phyloP scores from a whole-genome alignment of 768 basidiomycete genomes.

The Amanita polypyramis region DNA sequence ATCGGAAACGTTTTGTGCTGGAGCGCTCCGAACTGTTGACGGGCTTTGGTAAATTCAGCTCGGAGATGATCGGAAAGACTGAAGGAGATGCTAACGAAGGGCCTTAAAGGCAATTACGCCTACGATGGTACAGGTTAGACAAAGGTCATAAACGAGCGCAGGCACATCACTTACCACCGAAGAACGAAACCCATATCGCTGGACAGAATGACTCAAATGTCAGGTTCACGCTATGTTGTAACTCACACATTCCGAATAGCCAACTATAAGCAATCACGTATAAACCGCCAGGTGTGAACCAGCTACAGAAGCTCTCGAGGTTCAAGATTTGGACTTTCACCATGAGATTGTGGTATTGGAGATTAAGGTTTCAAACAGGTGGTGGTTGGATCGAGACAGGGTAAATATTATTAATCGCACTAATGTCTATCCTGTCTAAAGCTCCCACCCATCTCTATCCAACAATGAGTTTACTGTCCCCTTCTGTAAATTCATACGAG shows the following conservation, averaged over 20 bases:
- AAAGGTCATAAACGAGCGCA: neutral
- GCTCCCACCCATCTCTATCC: conserved; percentile 42
- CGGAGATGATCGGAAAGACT: neutral
- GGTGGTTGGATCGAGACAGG: neutral
- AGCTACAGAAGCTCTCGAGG: conserved; percentile 19
- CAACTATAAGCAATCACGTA: conserved; percentile 51
- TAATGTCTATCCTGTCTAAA: neutral
- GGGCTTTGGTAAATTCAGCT: conserved; percentile 28
- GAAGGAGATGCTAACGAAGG: conserved; percentile 33
- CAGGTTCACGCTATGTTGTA: neutral
- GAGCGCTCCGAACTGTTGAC: conserved; percentile 62
- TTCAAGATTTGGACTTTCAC: conserved; percentile 26
- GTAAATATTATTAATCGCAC: neutral
- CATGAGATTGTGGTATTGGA: conserved; percentile 13
- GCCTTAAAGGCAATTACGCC: conserved; percentile 52
- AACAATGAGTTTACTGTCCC: conserved; percentile 76
- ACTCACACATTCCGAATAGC: conserved; percentile 65
- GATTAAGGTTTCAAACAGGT: too few relatives aligned
- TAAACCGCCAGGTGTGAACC: conserved; percentile 27
- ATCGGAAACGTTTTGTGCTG: conserved; percentile 69
- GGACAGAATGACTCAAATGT: neutral
- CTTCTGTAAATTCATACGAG: conserved; percentile 79
- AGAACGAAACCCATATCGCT: conserved; percentile 59
- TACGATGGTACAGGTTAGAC: conserved; percentile 13
- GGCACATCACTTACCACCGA: conserved; percentile 35